Evolutionary conservation across 306 rosid genomes (phyloP).

Genomic region (Cucurbita ficifolia): DNA sequence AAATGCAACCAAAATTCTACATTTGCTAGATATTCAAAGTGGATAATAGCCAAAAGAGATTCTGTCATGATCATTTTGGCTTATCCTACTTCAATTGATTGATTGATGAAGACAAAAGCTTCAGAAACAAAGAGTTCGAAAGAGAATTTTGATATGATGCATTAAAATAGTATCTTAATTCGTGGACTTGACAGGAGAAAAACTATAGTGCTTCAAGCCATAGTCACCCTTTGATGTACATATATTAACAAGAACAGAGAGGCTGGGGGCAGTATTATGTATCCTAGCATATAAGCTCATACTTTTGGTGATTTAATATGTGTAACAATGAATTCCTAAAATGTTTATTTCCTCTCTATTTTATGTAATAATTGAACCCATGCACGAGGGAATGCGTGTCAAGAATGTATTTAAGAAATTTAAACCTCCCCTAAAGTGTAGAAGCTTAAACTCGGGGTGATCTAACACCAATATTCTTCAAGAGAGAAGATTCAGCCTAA

Average conservation of each 20-base stretch:
- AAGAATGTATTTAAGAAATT: not conserved
- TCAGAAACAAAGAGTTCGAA: not conserved
- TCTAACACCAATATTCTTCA: not conserved
- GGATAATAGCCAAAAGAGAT: too few relatives aligned
- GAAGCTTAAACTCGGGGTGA: not conserved
- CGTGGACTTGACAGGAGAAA: not conserved
- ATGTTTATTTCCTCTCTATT: not conserved
- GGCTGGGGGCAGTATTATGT: not conserved
- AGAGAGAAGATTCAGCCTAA: not conserved
- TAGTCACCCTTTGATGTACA: not conserved
- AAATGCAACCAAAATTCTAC: too few relatives aligned
- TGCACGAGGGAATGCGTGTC: not conserved
- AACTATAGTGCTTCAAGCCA: not conserved
- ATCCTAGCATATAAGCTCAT: not conserved
- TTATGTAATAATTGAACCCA: not conserved
- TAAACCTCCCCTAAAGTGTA: not conserved
- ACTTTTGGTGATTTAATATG: not conserved
- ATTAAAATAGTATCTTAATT: not conserved
- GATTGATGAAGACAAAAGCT: conserved; percentile 4
- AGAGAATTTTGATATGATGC: not conserved
- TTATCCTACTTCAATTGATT: conserved; percentile 48
- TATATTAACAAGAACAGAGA: not conserved
- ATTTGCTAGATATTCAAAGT: too few relatives aligned
- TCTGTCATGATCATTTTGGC: conserved; percentile 55
- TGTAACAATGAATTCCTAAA: not conserved